Base-by-base conservation (phyloP, 805 yeast genomes). In the Diddensiella santjacobensis region DNA sequence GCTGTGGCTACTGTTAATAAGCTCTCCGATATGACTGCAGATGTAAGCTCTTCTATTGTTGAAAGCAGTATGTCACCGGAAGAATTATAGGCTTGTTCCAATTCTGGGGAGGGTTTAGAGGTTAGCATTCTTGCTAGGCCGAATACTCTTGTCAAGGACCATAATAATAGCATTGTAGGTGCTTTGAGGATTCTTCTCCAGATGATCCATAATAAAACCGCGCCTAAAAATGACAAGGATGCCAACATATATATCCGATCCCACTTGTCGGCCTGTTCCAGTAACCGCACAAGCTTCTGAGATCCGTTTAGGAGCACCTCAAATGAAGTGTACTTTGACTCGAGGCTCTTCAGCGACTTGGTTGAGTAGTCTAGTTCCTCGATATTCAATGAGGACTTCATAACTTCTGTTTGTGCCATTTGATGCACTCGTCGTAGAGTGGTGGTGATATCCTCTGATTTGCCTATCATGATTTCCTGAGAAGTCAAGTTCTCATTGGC, bases 241-340 rank as follows among this genome's bases (percentile, higher is more conserved):
- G 60, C 59, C 38, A 61, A 57, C 73, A 71, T 70, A 35, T 56
- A 51, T 3, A 63, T 51, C 3, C 72, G 53, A 46, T 71, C 74
- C 64, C 65, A 56, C 22, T 56, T 51, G 44, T 71, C 74, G 11
- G 75, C 72, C 51, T 66, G 63, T 48, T 69, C 72, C 24, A 71
- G 58, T 10, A 66, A 59, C 23, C 58, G 49, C 18, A 71, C 67
- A 38, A 71, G 61, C 36, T 58, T 53, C 33, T 58, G 55, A 11
- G 72, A 66, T 4, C 71, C 68, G 22, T 58, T 62, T 19, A 71
- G 57, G 22, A 68, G 52, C 24, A 62, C 50, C 44, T 71, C 72
- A 35, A 69, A 67, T 5, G 65, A 67, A 0, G 65, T 46, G 52
- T 71, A 71, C 48, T 61, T 65, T 23, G 59, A 55, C 26, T 63